Base-by-base conservation (phyloP, 345 rosid species). In the Aquilaria malaccensis region DNA sequence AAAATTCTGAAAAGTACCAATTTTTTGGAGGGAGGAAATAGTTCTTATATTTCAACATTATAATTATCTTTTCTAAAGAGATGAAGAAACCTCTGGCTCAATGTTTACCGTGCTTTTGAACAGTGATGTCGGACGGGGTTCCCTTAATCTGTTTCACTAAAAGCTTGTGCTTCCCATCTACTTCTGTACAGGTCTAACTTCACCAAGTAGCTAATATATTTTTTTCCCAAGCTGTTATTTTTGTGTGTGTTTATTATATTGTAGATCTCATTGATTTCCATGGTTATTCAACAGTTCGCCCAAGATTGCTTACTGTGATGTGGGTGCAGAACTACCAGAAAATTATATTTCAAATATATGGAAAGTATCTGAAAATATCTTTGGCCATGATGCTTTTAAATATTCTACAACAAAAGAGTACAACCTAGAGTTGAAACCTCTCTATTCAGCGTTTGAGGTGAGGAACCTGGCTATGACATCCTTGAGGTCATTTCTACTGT, bases 231-330 rank as follows among this genome's bases (percentile, higher is more conserved):
- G 10, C 48, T 29, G 50, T 68, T 37, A 5, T 37, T 37, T 37
- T 37, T 37, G 3, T 37, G 5, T 37, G 7, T 37, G 1, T 9
- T 37, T 37, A 4, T 9, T 37, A 37, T 4, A 37, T 4, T 37
- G 5, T 5, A 37, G 43, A 37, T 37, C 43, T 37, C 43, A 37
- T 5, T 37, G 7, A 37, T 37, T 37, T 37, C 43, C 7, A 9
- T 37, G 43, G 43, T 37, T 45, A 49, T 70, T 59, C 29, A 65
- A 61, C 86, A 85, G 96, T 33, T 62, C 60, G 67, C 78, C 79
- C 55, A 80, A 78, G 78, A 84, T 95, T 64, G 92, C 97, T 10
- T 76, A 91, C 72, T 88, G 97, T 73, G 99, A 95, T 80, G 92
- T 86, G 6, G 93, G 85, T 56, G 87, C 88, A 33, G 83, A 68